Conservation (phyloP, 1,284 basidiomycete genomes). For the Fomitiporia mediterranea region DNA sequence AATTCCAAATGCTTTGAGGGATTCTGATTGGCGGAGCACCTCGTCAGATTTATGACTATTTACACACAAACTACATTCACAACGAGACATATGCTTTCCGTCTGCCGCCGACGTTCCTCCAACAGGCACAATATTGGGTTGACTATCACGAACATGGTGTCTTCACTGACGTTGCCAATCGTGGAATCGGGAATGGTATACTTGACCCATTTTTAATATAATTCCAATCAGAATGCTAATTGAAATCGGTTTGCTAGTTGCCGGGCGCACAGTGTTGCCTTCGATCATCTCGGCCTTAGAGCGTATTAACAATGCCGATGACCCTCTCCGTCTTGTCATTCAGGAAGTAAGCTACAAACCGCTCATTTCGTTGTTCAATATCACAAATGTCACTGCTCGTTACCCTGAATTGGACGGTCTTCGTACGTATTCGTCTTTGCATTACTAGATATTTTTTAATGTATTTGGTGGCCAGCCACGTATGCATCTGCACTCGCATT, state of each 20-base stretch:
- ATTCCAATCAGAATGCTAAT: not conserved
- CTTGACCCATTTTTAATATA: conserved; percentile 10
- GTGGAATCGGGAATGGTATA: conserved; percentile 41
- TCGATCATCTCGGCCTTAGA: conserved; percentile 66
- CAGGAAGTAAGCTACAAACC: conserved; percentile 80
- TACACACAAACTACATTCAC: conserved; percentile 51
- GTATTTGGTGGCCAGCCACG: conserved; percentile 47
- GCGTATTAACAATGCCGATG: conserved; percentile 71
- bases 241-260: conserved; percentile 43
- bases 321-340: conserved; percentile 70
- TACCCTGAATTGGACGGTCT: conserved; percentile 59
- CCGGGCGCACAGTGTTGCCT: conserved; percentile 72
- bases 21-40: not conserved
- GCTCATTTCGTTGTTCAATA: conserved; percentile 82
- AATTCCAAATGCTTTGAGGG: not conserved
- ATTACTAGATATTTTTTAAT: not conserved
- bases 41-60: conserved; percentile 43
- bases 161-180: conserved; percentile 37
- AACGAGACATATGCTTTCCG: conserved; percentile 34
- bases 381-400: conserved; percentile 56
- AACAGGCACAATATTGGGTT: conserved; percentile 41
- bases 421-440: conserved; percentile 41
- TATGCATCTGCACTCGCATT: conserved; percentile 75
- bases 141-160: conserved; percentile 48
- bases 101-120: conserved; percentile 32